Conservation (phyloP, 73 alveolate species). For the Paramecium caudatum region DNA sequence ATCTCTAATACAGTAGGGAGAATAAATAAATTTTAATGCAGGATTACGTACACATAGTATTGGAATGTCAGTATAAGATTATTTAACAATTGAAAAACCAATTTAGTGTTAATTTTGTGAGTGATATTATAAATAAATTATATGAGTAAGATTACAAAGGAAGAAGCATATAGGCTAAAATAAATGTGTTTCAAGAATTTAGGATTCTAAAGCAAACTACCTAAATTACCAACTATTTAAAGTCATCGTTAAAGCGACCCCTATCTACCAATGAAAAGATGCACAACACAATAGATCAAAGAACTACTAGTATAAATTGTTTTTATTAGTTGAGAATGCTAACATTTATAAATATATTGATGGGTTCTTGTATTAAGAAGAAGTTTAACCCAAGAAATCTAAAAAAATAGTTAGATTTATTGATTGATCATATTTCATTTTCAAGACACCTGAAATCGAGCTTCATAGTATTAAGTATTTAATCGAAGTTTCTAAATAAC, state of each 20-base stretch:
- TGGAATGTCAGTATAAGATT: conserved; percentile 90
- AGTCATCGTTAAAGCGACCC: too few species aligned
- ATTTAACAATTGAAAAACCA: conserved; percentile 93
- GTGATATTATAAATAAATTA: conserved; percentile 25
- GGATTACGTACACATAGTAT: conserved; percentile 96
- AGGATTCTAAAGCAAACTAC: too few species aligned
- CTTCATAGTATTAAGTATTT: conserved; percentile 29
- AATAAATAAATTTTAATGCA: conserved; percentile 94
- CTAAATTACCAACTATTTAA: too few species aligned
- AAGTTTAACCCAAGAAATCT: background rate
- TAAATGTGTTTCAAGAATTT: background rate
- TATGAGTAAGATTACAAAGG: conserved; percentile 39
- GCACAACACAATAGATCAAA: too few species aligned
- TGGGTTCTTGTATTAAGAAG: background rate
- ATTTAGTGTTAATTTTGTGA: conserved; percentile 85
- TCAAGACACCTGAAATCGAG: conserved; percentile 35
- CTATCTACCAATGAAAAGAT: too few species aligned
- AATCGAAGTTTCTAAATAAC: conserved; percentile 36
- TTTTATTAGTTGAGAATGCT: too few species aligned
- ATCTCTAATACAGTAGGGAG: conserved; percentile 90
- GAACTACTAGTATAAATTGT: too few species aligned
- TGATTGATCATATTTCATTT: conserved; percentile 25
- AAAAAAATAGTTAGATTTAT: conserved; percentile 14
- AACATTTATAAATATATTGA: conserved; percentile 9
- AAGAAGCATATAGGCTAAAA: conserved; percentile 46